A percentile compares a stretch with the other conserved stretches of the same genome.
These are phyloP conservation scores for Durio zibethinus DNA, from an alignment of 345 rosid species.

Conservation along the genomic window DNA sequence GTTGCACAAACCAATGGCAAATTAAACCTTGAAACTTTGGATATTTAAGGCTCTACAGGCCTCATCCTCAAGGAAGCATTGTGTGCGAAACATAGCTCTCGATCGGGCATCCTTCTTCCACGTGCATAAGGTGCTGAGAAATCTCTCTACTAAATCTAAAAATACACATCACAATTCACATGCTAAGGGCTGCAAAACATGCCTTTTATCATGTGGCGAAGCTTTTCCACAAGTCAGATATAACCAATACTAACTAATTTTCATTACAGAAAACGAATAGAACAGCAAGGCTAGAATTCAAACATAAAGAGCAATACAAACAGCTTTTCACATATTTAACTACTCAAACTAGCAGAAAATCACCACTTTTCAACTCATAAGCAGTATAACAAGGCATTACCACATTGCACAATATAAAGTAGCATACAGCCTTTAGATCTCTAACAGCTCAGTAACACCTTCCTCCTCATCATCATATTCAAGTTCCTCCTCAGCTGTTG, in stretches of 20 bases:
- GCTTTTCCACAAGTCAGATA: too few species aligned
- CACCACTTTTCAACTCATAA: neutral
- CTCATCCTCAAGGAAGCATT: too few species aligned
- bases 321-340: neutral
- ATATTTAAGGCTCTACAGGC: too few species aligned
- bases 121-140: too few species aligned
- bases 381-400: neutral
- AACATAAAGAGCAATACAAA: neutral
- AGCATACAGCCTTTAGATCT: constrained; percentile 2
- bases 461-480: constrained; percentile 26
- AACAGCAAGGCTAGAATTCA: constrained; percentile 9
- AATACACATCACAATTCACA: too few species aligned
- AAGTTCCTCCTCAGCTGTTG: constrained; percentile 30
- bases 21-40: too few species aligned
- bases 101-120: too few species aligned
- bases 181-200: too few species aligned
- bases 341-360: constrained; percentile 1
- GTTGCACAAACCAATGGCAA: neutral
- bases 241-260: neutral
- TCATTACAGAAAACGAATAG: neutral
- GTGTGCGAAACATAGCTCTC: too few species aligned
- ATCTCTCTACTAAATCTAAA: too few species aligned
- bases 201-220: too few species aligned
- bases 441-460: neutral
- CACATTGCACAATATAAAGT: neutral